Conservation (phyloP, 2,329 filamentous ascomycete genomes). For the Venturia oleaginea region DNA sequence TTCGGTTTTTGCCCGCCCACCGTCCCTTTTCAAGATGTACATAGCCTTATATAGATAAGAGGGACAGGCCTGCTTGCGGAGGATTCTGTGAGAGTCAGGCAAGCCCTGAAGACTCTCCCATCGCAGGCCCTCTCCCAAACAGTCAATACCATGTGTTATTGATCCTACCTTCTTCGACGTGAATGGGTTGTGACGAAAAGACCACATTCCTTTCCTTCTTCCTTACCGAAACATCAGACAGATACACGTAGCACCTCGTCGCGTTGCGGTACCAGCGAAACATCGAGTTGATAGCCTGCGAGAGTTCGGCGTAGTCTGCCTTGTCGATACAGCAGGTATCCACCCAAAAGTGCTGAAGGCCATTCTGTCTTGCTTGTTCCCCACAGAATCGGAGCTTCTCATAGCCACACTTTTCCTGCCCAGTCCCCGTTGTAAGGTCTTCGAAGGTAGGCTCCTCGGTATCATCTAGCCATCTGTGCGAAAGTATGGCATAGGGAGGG, state of each 20-base stretch:
- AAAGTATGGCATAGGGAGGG: conserved; percentile 17
- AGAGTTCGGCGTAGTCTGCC: conserved; percentile 11
- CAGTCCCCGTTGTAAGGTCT: conserved; percentile 11
- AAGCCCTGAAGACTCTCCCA: no score
- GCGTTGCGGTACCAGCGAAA: conserved; percentile 15
- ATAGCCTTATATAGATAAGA: no score
- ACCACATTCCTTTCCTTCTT: neutral
- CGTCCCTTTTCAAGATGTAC: no score
- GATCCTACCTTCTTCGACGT: no score
- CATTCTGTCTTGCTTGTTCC: conserved; percentile 14
- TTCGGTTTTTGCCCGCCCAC: no score
- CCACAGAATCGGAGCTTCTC: conserved; percentile 16
- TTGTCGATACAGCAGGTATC: conserved; percentile 16
- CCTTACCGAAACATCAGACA: conserved; percentile 10
- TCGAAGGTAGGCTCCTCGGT: conserved; percentile 15
- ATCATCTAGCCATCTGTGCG: conserved; percentile 16
- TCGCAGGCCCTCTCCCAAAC: no score
- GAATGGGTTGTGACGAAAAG: no score
- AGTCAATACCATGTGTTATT: no score
- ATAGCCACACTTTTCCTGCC: conserved; percentile 15
- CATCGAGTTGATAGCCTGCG: conserved; percentile 14
- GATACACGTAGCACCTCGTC: conserved; percentile 13
- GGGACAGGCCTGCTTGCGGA: no score
- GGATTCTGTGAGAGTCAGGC: no score
- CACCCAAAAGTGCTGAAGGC: no score